Conservation (phyloP, 2,329 filamentous ascomycete genomes). For the Aspergillus spinulosporus region DNA sequence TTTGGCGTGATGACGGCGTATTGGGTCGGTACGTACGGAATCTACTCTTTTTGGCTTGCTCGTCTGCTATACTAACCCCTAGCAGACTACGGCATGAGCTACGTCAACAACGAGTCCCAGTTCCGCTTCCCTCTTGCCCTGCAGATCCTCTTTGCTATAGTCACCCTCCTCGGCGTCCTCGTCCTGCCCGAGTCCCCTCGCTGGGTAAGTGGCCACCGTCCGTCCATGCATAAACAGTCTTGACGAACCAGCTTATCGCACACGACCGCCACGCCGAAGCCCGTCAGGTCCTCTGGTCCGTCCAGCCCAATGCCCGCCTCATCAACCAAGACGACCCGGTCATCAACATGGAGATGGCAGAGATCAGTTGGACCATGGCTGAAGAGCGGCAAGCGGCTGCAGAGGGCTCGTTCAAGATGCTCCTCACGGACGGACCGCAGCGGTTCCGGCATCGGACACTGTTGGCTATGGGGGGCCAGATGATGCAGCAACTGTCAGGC, state of each 20-base stretch:
- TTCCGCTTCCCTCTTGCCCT: conserved; percentile 38
- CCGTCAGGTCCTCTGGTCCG: conserved; percentile 35
- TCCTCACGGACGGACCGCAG: conserved; percentile 29
- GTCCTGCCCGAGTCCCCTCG: conserved; percentile 50
- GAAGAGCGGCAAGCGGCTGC: conserved; percentile 27
- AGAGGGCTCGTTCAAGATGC: conserved; percentile 26
- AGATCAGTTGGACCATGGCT: conserved; percentile 26
- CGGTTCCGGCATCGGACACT: conserved; percentile 29
- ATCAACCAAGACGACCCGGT: conserved; percentile 29
- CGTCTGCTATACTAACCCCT: not conserved
- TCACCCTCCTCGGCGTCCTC: conserved; percentile 28
- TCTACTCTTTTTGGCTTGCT: not conserved
- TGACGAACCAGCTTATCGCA: conserved; percentile 31
- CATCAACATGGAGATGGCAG: conserved; percentile 25
- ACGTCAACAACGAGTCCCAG: conserved; percentile 28
- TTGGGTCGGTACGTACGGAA: conserved; percentile 32
- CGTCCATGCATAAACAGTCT: not conserved
- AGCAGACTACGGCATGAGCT: conserved; percentile 31
- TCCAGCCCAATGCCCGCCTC: conserved; percentile 31
- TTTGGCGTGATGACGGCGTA: conserved; percentile 37
- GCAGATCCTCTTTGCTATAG: conserved; percentile 34
- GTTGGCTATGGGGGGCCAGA: conserved; percentile 33
- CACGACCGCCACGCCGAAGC: conserved; percentile 39
- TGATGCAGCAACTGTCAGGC: conserved; percentile 37
- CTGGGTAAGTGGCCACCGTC: conserved; percentile 26